Base-by-base conservation (phyloP, 176 grass and related monocot species). In the Cenchrus purpureus region DNA sequence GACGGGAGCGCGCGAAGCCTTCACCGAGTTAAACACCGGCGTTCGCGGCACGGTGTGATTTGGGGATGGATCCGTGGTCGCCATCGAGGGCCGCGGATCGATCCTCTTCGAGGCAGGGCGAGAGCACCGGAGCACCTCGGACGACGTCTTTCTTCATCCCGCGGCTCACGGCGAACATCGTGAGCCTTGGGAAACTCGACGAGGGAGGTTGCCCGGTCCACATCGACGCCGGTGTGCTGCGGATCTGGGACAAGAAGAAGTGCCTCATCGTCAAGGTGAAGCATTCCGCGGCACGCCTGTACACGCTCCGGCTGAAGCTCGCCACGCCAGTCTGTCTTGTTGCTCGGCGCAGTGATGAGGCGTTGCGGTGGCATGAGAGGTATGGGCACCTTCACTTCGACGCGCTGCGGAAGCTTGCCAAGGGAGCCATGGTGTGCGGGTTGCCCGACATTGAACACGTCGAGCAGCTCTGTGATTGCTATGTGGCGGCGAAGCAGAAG, bases 341-440 rank as follows among this genome's bases (percentile, higher is more conserved):
- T 0, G 42, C 7, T 0, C 58, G 7, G 0, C 20, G 12, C 13
- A 0, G 9, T 0, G 43, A 79, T 0, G 12, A 0, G 0, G 58
- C 59, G 2, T 64, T 42, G 76, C 19, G 2, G 0, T 64, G 12
- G 40, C 40, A 78, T 5, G 45, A 46, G 4, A 46, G 45, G 45
- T 12, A 45, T 0, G 11, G 75, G 0, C 76, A 79, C 1, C 1
- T 79, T 7, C 46, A 49, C 13, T 16, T 79, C 0, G 2, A 0
- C 0, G 19, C 37, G 0, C 19, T 77, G 2, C 9, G 10, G 0
- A 61, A 77, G 37, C 17, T 77, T 7, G 19, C 19, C 0, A 1
- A 3, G 1, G 10, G 25, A 1, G 19, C 13, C 0, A 7, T 61
- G 55, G 55, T 45, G 34, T 5, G 8, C 0, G 55, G 55, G 0